Percentiles rank a stretch among this genome's conserved stretches.
These are phyloP conservation scores for Aspergillus fischeri DNA, from an alignment of 2,329 filamentous ascomycete genomes.

Conservation along the genomic window DNA sequence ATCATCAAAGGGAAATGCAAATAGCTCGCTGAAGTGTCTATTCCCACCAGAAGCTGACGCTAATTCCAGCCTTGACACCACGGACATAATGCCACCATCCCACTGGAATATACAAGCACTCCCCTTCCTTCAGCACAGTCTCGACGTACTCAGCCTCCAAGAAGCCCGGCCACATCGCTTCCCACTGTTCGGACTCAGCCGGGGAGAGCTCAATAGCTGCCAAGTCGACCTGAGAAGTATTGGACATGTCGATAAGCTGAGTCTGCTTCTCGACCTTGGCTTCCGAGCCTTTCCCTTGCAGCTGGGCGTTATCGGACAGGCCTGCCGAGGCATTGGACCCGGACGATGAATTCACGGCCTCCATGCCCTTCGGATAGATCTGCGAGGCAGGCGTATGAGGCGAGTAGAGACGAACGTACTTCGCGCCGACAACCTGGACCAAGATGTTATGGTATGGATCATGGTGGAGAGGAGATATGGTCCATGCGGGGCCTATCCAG, in stretches of 20 bases:
- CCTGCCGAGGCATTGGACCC: background rate
- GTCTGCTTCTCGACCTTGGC: conserved; percentile 4
- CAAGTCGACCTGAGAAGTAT: conserved; percentile 78
- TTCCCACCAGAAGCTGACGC: conserved; percentile 97
- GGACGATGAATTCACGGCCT: conserved; percentile 25
- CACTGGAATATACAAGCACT: conserved; percentile 82
- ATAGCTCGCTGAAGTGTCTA: conserved; percentile 17
- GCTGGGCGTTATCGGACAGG: background rate
- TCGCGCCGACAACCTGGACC: conserved; percentile 80
- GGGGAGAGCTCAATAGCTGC: conserved; percentile 59
- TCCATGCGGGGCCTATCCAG: conserved; percentile 85
- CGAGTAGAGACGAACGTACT: conserved; percentile 86
- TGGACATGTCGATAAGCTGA: conserved; percentile 73
- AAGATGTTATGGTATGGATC: conserved; percentile 93
- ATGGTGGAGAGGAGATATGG: conserved; percentile 88
- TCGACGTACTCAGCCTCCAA: conserved; percentile 64
- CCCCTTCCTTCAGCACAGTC: conserved; percentile 70
- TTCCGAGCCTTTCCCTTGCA: conserved; percentile 3
- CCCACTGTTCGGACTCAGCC: conserved; percentile 39
- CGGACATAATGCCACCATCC: conserved; percentile 99
- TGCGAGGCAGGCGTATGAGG: conserved; percentile 54
- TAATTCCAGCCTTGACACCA: conserved; percentile 80
- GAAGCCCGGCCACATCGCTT: conserved; percentile 54
- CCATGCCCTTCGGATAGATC: conserved; percentile 39
- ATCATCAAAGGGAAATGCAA: background rate